These are phyloP conservation scores for Vitis vinifera DNA, from an alignment of 164 flowering plant genomes.

Conservation along the genomic window ASM3070453v1 NC_081810.1:2874001-2874500, in stretches of 20 bases:
- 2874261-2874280: background rate
- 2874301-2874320: background rate
- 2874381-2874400: background rate
- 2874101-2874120: background rate
- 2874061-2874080: too few relatives aligned
- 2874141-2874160: background rate
- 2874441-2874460: conserved; percentile 45
- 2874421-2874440: conserved; percentile 52
- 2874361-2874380: background rate
- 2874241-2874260: background rate
- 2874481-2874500: conserved; percentile 54
- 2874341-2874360: background rate
- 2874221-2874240: too few relatives aligned
- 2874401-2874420: conserved; percentile 53
- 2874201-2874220: too few relatives aligned
- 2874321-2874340: background rate
- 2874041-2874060: too few relatives aligned
- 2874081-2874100: too few relatives aligned
- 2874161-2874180: background rate
- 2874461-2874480: conserved; percentile 59
- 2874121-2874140: background rate
- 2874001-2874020: too few relatives aligned
- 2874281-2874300: background rate
- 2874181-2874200: background rate
- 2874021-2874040: too few relatives aligned